A percentile compares a stretch with the other conserved stretches of the same genome.
These are phyloP conservation scores for Corniculantispora saksenae DNA, from an alignment of 2,329 filamentous ascomycete species.

Conservation along the genomic window DNA sequence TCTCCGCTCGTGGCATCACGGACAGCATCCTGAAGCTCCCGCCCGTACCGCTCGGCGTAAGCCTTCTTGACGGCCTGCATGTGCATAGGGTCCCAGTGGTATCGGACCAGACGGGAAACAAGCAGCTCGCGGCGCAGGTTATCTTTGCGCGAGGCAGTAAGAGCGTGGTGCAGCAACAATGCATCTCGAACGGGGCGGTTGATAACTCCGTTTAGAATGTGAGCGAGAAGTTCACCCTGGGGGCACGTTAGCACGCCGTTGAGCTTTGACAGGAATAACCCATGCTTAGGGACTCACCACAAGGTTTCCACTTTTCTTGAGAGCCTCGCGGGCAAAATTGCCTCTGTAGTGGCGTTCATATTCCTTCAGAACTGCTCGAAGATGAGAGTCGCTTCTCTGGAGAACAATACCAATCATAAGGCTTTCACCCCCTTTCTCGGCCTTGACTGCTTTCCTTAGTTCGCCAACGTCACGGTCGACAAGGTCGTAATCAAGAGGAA, in stretches of 20 bases:
- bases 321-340: constrained; percentile 86
- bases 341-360: constrained; percentile 73
- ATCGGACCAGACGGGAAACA: constrained; percentile 81
- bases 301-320: constrained; percentile 86
- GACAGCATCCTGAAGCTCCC: constrained; percentile 75
- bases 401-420: constrained; percentile 86
- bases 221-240: constrained; percentile 89
- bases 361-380: constrained; percentile 74
- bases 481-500: constrained; percentile 59
- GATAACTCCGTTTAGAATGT: constrained; percentile 95
- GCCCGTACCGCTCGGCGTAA: constrained; percentile 75
- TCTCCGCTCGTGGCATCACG: constrained; percentile 74
- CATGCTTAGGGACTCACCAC: constrained; percentile 66
- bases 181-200: constrained; percentile 94
- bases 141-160: constrained; percentile 72
- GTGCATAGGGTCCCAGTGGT: constrained; percentile 90
- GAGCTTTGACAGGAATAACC: constrained; percentile 17
- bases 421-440: constrained; percentile 80
- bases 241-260: constrained; percentile 9
- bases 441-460: constrained; percentile 66
- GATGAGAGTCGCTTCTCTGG: constrained; percentile 75
- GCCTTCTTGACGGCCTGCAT: constrained; percentile 77
- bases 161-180: constrained; percentile 85
- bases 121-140: constrained; percentile 79
- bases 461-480: constrained; percentile 72